A percentile compares a stretch with the other conserved stretches of the same genome.
Conservation (phyloP, 2,329 filamentous ascomycete genomes). For the Ophiocordyceps sinensis region DNA sequence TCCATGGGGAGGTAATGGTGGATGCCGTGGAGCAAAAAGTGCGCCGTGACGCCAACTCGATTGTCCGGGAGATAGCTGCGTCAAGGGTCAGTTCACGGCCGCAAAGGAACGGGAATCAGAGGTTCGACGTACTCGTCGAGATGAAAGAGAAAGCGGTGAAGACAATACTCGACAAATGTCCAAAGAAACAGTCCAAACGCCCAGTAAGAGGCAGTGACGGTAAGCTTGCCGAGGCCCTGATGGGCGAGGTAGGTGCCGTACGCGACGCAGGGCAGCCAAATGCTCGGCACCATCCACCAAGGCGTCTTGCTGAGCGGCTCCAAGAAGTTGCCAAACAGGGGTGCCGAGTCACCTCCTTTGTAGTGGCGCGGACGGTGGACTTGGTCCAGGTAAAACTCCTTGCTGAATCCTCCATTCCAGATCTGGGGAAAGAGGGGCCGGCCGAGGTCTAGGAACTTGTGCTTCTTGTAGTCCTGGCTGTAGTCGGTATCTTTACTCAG, state of each 20-base stretch:
- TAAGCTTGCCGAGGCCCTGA: slow-evolving; percentile 38
- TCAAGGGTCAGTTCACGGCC: slow-evolving; percentile 14
- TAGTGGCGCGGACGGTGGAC: slow-evolving; percentile 94
- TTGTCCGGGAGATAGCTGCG: slow-evolving; percentile 78
- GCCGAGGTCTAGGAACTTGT: slow-evolving; percentile 89
- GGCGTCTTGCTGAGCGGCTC: slow-evolving; percentile 91
- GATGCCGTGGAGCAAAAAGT: slow-evolving; percentile 92
- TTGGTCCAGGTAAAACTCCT: slow-evolving; percentile 94
- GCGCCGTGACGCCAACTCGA: slow-evolving; percentile 66
- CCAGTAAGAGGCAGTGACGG: slow-evolving; percentile 47
- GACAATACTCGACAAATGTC: slow-evolving; percentile 76
- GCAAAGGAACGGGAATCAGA: background rate
- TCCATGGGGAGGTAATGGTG: slow-evolving; percentile 99
- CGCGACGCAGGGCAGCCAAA: slow-evolving; percentile 71
- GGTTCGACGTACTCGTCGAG: slow-evolving; percentile 60
- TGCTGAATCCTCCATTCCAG: slow-evolving; percentile 75
- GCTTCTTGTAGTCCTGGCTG: slow-evolving; percentile 61
- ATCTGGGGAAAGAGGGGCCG: slow-evolving; percentile 77
- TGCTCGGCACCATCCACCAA: slow-evolving; percentile 75
- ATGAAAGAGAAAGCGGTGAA: slow-evolving; percentile 90
- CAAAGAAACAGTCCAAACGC: slow-evolving; percentile 60
- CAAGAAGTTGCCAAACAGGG: slow-evolving; percentile 94
- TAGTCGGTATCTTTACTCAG: slow-evolving; percentile 74
- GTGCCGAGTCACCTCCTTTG: slow-evolving; percentile 81
- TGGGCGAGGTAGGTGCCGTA: slow-evolving; percentile 58